phyloP scores from a whole-genome alignment of 176 grass and related monocot genomes.

The Coix lacrymajobi region DNA sequence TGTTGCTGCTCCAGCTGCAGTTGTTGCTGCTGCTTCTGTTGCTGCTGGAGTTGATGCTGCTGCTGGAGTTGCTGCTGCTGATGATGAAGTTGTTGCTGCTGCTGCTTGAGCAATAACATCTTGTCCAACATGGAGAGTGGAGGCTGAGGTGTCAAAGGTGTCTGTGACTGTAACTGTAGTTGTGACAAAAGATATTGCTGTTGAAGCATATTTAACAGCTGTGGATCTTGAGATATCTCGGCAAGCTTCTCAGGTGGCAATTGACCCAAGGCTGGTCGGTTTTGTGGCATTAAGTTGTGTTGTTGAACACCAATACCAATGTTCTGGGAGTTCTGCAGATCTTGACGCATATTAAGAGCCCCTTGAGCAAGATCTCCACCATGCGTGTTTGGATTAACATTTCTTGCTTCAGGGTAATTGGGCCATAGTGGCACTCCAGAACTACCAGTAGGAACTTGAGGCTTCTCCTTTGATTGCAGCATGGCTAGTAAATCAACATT shows the following conservation, averaged over 20 bases:
- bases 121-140: slow-evolving; percentile 92
- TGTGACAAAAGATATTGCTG: slow-evolving; percentile 88
- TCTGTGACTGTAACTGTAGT: slow-evolving; percentile 73
- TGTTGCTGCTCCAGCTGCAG: slow-evolving; percentile 68
- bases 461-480: slow-evolving; percentile 73
- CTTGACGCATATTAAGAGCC: slow-evolving; percentile 41
- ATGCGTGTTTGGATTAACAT: slow-evolving; percentile 31
- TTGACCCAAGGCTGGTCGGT: slow-evolving; percentile 45
- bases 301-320: slow-evolving; percentile 55
- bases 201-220: slow-evolving; percentile 62
- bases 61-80: slow-evolving; percentile 52
- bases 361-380: slow-evolving; percentile 46
- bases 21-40: slow-evolving; percentile 51
- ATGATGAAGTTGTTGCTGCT: slow-evolving; percentile 68
- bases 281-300: slow-evolving; percentile 44
- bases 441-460: slow-evolving; percentile 37
- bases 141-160: slow-evolving; percentile 46
- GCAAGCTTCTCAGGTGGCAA: slow-evolving; percentile 59
- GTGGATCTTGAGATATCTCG: slow-evolving; percentile 86
- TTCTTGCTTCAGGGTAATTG: slow-evolving; percentile 61
- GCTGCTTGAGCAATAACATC: slow-evolving; percentile 80
- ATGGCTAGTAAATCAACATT: slow-evolving; percentile 84
- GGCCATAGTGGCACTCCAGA: slow-evolving; percentile 48
- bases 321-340: slow-evolving; percentile 56
- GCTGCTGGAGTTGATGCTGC: slow-evolving; percentile 45